Evolutionary conservation across 1,139 yeast species (phyloP).

Genomic region (Hyphopichia fennica): DNA sequence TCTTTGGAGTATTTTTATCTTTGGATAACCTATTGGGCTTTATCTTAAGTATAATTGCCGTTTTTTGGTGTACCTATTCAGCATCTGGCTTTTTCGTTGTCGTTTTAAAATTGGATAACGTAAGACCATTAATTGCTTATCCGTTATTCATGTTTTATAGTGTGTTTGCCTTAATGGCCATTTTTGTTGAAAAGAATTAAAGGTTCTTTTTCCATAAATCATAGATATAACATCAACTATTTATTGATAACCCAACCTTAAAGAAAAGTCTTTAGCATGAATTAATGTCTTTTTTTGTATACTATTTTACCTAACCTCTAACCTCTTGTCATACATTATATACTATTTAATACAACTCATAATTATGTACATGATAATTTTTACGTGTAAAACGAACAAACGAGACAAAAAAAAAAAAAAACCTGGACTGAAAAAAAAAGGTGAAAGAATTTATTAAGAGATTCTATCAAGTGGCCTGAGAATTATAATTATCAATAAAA

Average conservation of each 20-base stretch:
- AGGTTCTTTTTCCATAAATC: not conserved
- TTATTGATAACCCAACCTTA: not conserved
- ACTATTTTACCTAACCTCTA: not conserved
- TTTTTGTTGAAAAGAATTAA: slow-evolving; percentile 63
- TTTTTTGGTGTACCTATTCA: slow-evolving; percentile 92
- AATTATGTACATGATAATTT: not conserved
- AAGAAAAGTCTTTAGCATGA: not conserved
- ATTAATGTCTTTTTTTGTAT: not conserved
- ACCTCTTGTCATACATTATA: not conserved
- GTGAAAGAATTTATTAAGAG: too few relatives aligned
- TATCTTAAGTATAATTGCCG: slow-evolving; percentile 63
- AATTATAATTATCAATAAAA: too few relatives aligned
- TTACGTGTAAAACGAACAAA: not conserved
- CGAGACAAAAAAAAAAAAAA: not conserved
- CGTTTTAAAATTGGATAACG: slow-evolving; percentile 78
- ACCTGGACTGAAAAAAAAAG: not conserved
- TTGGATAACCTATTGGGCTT: slow-evolving; percentile 80
- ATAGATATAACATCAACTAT: not conserved
- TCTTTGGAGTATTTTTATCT: slow-evolving; percentile 66
- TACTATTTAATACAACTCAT: not conserved
- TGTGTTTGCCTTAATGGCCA: slow-evolving; percentile 94
- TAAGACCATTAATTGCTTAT: slow-evolving; percentile 88
- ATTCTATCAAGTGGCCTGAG: too few relatives aligned
- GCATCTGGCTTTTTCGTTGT: slow-evolving; percentile 93
- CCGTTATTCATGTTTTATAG: slow-evolving; percentile 91